A percentile compares a stretch with the other conserved stretches of the same genome.
These are phyloP conservation scores for Odonthalia washingtoniensis DNA, from an alignment of 31 red algal species.

Conservation along the genomic window DNA sequence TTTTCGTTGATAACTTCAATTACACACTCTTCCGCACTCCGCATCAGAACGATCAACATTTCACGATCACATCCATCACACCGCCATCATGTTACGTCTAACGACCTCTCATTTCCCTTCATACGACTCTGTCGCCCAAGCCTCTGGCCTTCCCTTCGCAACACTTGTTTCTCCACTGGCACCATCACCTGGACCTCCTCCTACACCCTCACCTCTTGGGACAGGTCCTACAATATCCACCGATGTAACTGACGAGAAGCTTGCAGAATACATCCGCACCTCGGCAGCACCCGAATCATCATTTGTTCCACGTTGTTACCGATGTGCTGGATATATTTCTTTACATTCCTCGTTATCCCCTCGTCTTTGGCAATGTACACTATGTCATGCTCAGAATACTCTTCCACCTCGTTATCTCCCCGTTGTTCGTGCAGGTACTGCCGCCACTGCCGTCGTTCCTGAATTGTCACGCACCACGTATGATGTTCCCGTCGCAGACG, in stretches of 20 bases:
- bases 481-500: conserved; percentile 58
- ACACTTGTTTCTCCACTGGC: conserved; percentile 51
- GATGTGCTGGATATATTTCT: conserved; percentile 57
- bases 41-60: too few relatives aligned
- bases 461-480: conserved; percentile 60
- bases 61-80: too few relatives aligned
- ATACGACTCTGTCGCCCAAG: conserved; percentile 23
- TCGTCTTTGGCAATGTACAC: conserved; percentile 53
- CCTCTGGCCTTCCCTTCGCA: conserved; percentile 54
- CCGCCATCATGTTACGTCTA: conserved; percentile 58
- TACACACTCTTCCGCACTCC: too few relatives aligned
- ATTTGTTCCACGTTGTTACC: conserved; percentile 51
- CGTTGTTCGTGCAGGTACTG: conserved; percentile 12
- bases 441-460: conserved; percentile 50
- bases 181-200: conserved; percentile 42
- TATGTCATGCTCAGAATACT: conserved; percentile 39
- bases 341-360: conserved; percentile 47
- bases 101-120: conserved; percentile 35
- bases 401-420: conserved; percentile 59
- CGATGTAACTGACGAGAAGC: background rate
- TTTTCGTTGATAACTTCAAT: too few relatives aligned
- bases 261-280: background rate
- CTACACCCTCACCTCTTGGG: conserved; percentile 3
- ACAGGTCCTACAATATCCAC: background rate
- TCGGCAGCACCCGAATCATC: conserved; percentile 11